Base-by-base conservation (phyloP, 1,139 yeast species). In the Yamadazyma oceani region DNA sequence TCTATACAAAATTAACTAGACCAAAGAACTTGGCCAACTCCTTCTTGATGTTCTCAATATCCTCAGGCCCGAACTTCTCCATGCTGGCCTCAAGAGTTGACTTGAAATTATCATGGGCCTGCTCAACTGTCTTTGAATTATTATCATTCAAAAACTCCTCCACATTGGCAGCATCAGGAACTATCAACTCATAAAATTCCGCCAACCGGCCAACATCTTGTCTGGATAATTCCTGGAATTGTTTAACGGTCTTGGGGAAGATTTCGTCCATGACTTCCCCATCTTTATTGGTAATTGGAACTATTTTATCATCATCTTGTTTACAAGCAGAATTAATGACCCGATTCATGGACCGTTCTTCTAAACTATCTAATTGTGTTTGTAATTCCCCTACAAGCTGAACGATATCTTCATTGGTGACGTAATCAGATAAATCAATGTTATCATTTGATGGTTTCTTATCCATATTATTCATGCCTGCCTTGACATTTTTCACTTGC, bases 331-430 rank as follows among this genome's bases (percentile, higher is more conserved):
- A 55, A 50, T 83, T 84, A 48, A 72, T 68, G 10, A 78, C 62
- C 53, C 94, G 69, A 47, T 79, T 69, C 34, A 81, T 73, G 11
- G 80, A 69, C 45, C 90, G 69, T 40, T 82, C 85, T 52, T 85
- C 94, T 24, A 83, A 60, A 12, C 66, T 64, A 38, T 86, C 94
- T 51, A 90, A 70, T 62, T 90, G 97, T 5, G 85, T 84, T 60
- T 89, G 97, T 42, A 90, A 65, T 58, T 90, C 97, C 5, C 89
- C 89, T 10, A 89, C 97, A 33, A 87, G 63, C 52, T 85, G 88
- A 1, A 85, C 87, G 14, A 90, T 66, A 53, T 90, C 97, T 41
- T 85, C 95, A 49, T 85, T 83, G 11, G 89, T 80, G 26, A 82
- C 85, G 44, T 73, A 82, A 44, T 85, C 90, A 3, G 75, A 62